A percentile compares a stretch with the other conserved stretches of the same genome.
Conservation (phyloP, 2,329 filamentous ascomycete genomes). For the Alternaria postmessia region DNA sequence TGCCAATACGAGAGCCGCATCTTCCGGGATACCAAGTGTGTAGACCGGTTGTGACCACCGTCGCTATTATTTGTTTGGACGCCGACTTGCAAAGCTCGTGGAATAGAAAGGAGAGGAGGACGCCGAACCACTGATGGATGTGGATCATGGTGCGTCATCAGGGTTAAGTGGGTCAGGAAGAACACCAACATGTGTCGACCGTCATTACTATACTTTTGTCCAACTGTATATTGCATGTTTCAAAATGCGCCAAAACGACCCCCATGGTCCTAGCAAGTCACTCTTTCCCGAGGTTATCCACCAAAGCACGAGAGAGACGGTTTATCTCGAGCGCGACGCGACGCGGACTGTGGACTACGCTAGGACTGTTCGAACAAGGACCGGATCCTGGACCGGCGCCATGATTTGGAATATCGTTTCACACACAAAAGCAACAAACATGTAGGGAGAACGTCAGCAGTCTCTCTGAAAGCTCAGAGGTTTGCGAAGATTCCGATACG, state of each 20-base stretch:
- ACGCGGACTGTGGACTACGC: not conserved
- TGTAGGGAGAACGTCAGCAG: not conserved
- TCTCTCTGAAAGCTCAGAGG: not conserved
- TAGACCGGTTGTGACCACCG: not conserved
- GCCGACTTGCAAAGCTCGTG: not conserved
- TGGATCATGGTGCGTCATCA: conserved; percentile 7
- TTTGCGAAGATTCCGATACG: not conserved
- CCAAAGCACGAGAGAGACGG: not conserved
- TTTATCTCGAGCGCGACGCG: not conserved
- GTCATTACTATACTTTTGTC: not conserved
- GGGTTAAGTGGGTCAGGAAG: not conserved
- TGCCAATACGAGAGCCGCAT: not conserved
- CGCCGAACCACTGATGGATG: not conserved
- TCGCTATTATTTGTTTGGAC: not conserved
- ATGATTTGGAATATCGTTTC: not conserved
- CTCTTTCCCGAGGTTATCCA: not conserved
- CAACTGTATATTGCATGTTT: not conserved
- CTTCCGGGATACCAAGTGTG: not conserved
- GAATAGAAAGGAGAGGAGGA: not conserved
- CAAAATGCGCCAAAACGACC: not conserved
- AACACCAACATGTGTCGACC: not conserved
- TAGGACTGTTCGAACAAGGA: too few species aligned
- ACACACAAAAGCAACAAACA: not conserved
- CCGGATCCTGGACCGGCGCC: not conserved
- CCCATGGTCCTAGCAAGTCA: not conserved